Conservation (phyloP, 73 alveolate genomes). For the Blepharisma japonicum region DNA sequence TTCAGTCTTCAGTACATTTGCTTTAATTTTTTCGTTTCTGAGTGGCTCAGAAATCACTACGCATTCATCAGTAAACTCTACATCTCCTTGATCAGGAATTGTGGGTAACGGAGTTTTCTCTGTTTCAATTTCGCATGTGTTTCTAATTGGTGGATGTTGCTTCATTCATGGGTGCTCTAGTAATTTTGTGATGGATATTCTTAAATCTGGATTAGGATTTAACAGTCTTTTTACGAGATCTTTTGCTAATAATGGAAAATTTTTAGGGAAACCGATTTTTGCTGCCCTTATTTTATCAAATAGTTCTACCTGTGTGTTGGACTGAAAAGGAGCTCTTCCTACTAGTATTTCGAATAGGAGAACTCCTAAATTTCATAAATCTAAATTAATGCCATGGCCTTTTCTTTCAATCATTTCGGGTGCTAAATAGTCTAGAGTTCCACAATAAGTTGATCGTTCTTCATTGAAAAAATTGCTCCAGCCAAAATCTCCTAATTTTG, state of each 20-base stretch:
- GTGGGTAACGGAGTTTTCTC: not conserved
- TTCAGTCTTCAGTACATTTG: too few relatives aligned
- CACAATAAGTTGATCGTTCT: conserved; percentile 67
- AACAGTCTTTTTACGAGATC: conserved; percentile 70
- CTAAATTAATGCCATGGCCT: conserved; percentile 36
- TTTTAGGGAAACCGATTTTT: conserved; percentile 50
- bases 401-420: conserved; percentile 73
- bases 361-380: conserved; percentile 46
- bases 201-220: conserved; percentile 74
- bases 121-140: conserved; percentile 30
- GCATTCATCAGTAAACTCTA: too few relatives aligned
- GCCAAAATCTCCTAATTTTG: conserved; percentile 70
- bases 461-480: conserved; percentile 61
- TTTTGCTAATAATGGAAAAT: conserved; percentile 78
- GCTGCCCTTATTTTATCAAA: conserved; percentile 24
- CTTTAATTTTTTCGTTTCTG: too few relatives aligned
- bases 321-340: conserved; percentile 54
- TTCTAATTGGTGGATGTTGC: conserved; percentile 79
- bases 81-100: too few relatives aligned
- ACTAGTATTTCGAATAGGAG: conserved; percentile 41
- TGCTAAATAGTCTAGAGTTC: conserved; percentile 77
- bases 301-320: conserved; percentile 35
- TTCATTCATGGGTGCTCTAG: conserved; percentile 81
- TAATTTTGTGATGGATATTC: conserved; percentile 67
- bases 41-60: too few relatives aligned